Evolutionary conservation across 2,329 filamentous ascomycete genomes (phyloP).

Genomic region (Alternaria tenuissima): DNA sequence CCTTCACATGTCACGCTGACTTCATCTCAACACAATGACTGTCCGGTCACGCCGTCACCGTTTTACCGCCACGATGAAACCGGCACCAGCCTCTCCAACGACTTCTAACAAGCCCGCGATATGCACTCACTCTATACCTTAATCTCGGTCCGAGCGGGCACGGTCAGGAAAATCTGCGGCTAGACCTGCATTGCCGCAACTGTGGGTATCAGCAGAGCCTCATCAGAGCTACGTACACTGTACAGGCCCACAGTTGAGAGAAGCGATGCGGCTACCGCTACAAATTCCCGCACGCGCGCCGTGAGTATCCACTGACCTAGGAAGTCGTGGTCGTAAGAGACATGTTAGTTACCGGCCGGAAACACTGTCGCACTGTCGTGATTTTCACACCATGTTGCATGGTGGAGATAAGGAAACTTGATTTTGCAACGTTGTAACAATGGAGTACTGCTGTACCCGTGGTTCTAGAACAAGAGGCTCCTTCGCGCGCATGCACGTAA

Average conservation of each 20-base stretch:
- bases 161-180: conserved; percentile 19
- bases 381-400: conserved; percentile 10
- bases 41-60: not conserved
- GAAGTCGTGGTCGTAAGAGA: not conserved
- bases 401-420: conserved; percentile 20
- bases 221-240: conserved; percentile 7
- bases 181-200: conserved; percentile 20
- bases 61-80: conserved; percentile 5
- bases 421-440: not conserved
- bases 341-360: conserved; percentile 12
- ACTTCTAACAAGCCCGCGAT: not conserved
- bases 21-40: not conserved
- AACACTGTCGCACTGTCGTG: not conserved
- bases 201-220: conserved; percentile 18
- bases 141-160: conserved; percentile 11
- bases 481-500: conserved; percentile 7
- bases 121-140: conserved; percentile 1
- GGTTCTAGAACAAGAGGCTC: conserved; percentile 13
- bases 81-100: conserved; percentile 6
- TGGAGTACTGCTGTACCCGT: not conserved
- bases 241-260: conserved; percentile 5
- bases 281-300: conserved; percentile 13
- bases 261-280: not conserved
- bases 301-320: conserved; percentile 1
- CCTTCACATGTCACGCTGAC: conserved; percentile 1